phyloP scores from a whole-genome alignment of 768 basidiomycete genomes.

The Macrocybe gigantea region DNA sequence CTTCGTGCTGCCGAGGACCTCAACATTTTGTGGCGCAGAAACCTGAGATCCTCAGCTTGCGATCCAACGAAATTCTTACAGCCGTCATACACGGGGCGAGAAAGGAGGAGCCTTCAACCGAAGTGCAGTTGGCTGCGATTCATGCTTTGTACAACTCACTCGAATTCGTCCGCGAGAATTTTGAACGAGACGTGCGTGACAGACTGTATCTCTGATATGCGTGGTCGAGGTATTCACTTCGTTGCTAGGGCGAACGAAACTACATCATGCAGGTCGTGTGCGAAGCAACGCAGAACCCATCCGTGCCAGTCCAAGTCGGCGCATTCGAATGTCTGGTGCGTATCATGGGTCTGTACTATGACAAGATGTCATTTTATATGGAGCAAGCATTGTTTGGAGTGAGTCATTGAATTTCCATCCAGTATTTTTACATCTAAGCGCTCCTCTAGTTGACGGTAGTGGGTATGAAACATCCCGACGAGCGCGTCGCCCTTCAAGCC shows the following conservation, averaged over 20 bases:
- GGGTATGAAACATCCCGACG: conserved; percentile 93
- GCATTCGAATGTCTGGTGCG: conserved; percentile 94
- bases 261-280: conserved; percentile 99
- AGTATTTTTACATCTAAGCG: conserved; percentile 9
- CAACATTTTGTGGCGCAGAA: conserved; percentile 47
- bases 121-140: conserved; percentile 92
- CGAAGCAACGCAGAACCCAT: conserved; percentile 87
- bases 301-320: conserved; percentile 84
- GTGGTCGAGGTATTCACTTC: conserved; percentile 7
- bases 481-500: conserved; percentile 90
- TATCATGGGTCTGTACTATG: conserved; percentile 98
- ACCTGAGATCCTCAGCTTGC: conserved; percentile 83
- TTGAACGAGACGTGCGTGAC: conserved; percentile 86
- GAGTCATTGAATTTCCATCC: conserved; percentile 24
- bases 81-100: conserved; percentile 97
- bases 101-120: conserved; percentile 86
- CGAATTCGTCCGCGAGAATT: conserved; percentile 97
- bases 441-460: conserved; percentile 78
- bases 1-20: conserved; percentile 1
- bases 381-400: conserved; percentile 97
- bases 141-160: conserved; percentile 92
- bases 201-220: not conserved
- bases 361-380: conserved; percentile 99
- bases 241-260: conserved; percentile 86
- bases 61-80: conserved; percentile 96